Evolutionary conservation across 129 eudicot species (phyloP).

Genomic region (Arctium lappa): DNA sequence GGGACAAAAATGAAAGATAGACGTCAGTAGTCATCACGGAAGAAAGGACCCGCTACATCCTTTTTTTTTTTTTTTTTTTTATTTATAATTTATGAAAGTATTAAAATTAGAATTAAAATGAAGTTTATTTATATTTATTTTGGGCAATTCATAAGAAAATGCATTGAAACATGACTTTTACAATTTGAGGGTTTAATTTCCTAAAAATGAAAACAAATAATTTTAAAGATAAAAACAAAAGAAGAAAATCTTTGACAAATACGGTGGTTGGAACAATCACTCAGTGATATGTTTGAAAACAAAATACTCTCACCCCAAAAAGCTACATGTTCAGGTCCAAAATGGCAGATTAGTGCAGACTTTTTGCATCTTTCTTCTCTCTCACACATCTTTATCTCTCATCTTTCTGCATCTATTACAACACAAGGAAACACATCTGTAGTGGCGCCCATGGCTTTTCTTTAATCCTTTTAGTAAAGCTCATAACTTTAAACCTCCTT

Average conservation of each 20-base stretch:
- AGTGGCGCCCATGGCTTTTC: conserved; percentile 21
- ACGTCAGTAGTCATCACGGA: no score
- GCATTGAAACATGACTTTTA: no score
- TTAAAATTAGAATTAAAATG: no score
- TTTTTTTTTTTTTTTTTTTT: no score
- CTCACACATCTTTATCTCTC: conserved; percentile 7
- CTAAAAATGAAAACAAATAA: background rate
- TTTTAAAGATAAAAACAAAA: background rate
- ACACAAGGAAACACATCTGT: conserved; percentile 10
- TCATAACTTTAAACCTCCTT: conserved; percentile 21
- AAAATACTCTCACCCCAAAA: background rate
- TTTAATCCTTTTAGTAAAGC: conserved; percentile 31
- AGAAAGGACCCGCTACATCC: no score
- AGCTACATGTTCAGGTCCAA: background rate
- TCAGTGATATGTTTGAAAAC: background rate
- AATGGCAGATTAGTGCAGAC: conserved; percentile 18
- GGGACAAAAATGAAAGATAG: no score
- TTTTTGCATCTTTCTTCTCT: background rate
- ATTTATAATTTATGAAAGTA: no score
- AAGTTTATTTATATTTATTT: no score
- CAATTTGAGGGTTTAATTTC: background rate
- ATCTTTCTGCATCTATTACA: conserved; percentile 11
- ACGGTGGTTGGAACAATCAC: background rate
- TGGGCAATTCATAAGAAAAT: no score
- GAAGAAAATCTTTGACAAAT: background rate